Base-by-base conservation (phyloP, 2,329 filamentous ascomycete genomes). In the Fusarium sp. region DNA sequence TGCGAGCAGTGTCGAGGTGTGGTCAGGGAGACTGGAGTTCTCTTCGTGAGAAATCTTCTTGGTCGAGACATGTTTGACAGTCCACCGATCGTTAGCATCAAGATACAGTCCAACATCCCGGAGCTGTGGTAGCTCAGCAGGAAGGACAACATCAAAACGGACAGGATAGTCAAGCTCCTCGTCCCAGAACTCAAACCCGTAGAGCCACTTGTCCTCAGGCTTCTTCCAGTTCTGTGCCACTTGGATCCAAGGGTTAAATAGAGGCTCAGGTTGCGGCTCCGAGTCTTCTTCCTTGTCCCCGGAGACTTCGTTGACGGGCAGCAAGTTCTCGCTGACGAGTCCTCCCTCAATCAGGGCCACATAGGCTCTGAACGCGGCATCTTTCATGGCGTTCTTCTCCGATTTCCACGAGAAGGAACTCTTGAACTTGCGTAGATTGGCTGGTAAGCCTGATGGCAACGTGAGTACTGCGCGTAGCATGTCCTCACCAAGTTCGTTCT, bases 341-440 rank as follows among this genome's bases (percentile, higher is more conserved):
- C 93, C 92, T 29, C 89, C 92, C 9, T 89, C 76, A 78, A 96
- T 91, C 0, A 98, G 85, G 6, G 86, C 86, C 24, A 89, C 83
- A 78, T 95, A 98, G 1, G 95, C 93, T 77, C 94, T 89, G 70
- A 97, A 96, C 0, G 94, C 93, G 1, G 93, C 94, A 81, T 98
- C 96, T 78, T 93, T 94, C 74, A 87, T 91, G 0, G 95, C 94
- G 74, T 90, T 91, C 66, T 87, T 89, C 77, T 96, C 92, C 0
- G 91, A 93, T 13, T 75, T 81, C 95, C 95, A 98, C n/a, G 80
- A 57, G 0, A 47, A 66, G 13, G 71, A 64, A 18, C 82, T 78
- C 0, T 73, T 35, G 5, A 76, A 67, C 6, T 66, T 72, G 3
- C 83, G 78, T 11, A 83, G 72, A 71, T 38, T 79, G 71, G 31